Percentiles rank a stretch among this genome's conserved stretches.
phyloP scores from a whole-genome alignment of 768 basidiomycete genomes.

The Strobilomyces echinocephalus region DNA sequence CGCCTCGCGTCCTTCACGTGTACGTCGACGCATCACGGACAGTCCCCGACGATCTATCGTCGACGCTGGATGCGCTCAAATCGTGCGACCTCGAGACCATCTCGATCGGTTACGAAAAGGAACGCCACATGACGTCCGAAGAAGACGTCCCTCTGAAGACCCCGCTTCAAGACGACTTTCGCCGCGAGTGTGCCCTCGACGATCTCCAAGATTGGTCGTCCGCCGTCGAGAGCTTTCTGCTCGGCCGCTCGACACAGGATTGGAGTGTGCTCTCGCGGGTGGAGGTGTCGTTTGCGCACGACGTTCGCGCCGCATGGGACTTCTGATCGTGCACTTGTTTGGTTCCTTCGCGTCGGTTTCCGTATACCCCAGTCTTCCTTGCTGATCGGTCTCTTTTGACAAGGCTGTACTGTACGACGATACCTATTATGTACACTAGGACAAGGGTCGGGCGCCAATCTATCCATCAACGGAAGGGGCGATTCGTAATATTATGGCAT shows the following conservation, averaged over 20 bases:
- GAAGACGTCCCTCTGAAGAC: not conserved
- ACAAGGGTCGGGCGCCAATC: not conserved
- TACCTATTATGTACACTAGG: not conserved
- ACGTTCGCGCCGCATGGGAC: constrained; percentile 20
- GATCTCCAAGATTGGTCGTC: constrained; percentile 28
- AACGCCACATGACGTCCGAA: not conserved
- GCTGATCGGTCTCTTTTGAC: not conserved
- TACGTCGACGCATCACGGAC: constrained; percentile 27
- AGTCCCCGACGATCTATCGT: constrained; percentile 17
- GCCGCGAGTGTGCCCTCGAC: constrained; percentile 28
- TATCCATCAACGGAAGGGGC: not conserved
- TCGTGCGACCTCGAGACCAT: constrained; percentile 19
- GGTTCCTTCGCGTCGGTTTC: not conserved
- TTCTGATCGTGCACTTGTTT: constrained; percentile 10
- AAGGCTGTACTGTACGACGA: not conserved
- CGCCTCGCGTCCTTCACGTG: constrained; percentile 17
- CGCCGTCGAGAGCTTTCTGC: constrained; percentile 20
- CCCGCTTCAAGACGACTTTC: constrained; percentile 19
- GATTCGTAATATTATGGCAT: not conserved
- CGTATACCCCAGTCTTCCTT: not conserved
- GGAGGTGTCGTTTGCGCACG: constrained; percentile 14
- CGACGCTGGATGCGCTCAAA: constrained; percentile 18
- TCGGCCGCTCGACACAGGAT: constrained; percentile 7
- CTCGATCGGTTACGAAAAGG: constrained; percentile 19
- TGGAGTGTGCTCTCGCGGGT: constrained; percentile 19